These are phyloP conservation scores for Tolypocladium pustulatum DNA, from an alignment of 2,329 filamentous ascomycete genomes.

Conservation along the genomic window DNA sequence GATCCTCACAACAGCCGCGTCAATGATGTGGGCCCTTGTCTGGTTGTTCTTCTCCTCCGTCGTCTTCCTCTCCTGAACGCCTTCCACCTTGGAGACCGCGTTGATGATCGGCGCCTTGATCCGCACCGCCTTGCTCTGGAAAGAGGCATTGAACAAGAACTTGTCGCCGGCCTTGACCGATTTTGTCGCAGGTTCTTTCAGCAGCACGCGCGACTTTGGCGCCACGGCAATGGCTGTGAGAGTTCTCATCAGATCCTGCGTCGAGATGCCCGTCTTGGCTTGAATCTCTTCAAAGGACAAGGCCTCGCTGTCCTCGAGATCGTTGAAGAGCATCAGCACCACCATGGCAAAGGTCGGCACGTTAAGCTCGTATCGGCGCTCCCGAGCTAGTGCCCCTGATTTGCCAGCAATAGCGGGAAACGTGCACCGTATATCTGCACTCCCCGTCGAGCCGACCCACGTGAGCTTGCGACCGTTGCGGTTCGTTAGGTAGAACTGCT, in stretches of 20 bases:
- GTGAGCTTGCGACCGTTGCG: constrained; percentile 82
- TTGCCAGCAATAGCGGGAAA: constrained; percentile 67
- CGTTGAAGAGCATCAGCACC: constrained; percentile 82
- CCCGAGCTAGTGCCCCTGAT: constrained; percentile 46
- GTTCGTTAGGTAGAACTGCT: constrained; percentile 77
- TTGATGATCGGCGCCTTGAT: constrained; percentile 85
- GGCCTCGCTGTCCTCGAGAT: constrained; percentile 42
- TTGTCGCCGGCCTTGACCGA: constrained; percentile 64
- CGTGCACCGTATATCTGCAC: constrained; percentile 73
- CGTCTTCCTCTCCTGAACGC: constrained; percentile 52
- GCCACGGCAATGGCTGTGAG: constrained; percentile 74
- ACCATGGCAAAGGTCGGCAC: constrained; percentile 91
- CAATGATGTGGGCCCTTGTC: constrained; percentile 58
- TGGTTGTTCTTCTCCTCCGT: constrained; percentile 71
- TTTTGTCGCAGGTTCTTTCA: constrained; percentile 72
- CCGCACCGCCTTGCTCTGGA: constrained; percentile 72
- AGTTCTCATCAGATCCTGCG: constrained; percentile 62
- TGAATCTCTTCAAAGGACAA: constrained; percentile 70
- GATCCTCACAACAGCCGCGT: constrained; percentile 69
- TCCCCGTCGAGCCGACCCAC: constrained; percentile 65
- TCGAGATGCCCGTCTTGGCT: constrained; percentile 67
- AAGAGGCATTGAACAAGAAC: constrained; percentile 75
- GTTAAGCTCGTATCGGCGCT: constrained; percentile 77
- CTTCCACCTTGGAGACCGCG: constrained; percentile 76
- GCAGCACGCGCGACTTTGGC: constrained; percentile 70